These are phyloP conservation scores for Umbilicus rupestris DNA, from an alignment of 164 flowering plant genomes.

Conservation along the genomic window DNA sequence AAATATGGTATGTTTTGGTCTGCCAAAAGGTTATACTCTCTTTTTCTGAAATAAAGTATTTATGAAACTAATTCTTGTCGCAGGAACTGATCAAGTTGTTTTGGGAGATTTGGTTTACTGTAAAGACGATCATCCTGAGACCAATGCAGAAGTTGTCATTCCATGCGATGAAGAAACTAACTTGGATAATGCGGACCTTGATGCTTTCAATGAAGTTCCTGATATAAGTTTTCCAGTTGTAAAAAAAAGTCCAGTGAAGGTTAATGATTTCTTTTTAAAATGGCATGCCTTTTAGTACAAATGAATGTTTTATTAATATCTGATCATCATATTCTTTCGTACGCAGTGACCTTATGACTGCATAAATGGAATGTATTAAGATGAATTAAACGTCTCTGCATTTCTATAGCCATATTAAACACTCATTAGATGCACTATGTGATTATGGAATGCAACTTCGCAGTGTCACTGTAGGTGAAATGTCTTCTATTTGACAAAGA, in stretches of 20 bases:
- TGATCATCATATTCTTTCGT: not conserved
- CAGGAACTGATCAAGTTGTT: slow-evolving; percentile 61
- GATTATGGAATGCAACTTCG: too few relatives aligned
- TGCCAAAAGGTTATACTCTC: not conserved
- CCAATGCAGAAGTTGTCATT: slow-evolving; percentile 12
- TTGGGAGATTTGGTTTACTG: slow-evolving; percentile 74
- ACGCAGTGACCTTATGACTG: not conserved
- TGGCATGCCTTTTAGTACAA: not conserved
- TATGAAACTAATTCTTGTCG: not conserved
- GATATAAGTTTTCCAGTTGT: slow-evolving; percentile 35
- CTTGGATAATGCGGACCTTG: slow-evolving; percentile 23
- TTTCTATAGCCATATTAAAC: not conserved
- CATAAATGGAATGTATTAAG: not conserved
- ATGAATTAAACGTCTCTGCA: not conserved
- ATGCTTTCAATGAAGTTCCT: slow-evolving; percentile 34
- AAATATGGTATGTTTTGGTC: slow-evolving; percentile 51
- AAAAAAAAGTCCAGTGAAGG: slow-evolving; percentile 50
- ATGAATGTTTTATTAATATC: not conserved
- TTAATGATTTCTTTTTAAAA: slow-evolving; percentile 12
- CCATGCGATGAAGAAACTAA: slow-evolving; percentile 36
- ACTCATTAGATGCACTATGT: too few relatives aligned
- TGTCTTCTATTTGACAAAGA: not conserved
- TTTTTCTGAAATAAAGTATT: not conserved
- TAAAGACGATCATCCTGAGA: slow-evolving; percentile 35
- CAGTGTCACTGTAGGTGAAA: not conserved